These are phyloP conservation scores for Trichosporon coremiiforme DNA, from an alignment of 1,284 basidiomycete genomes.

Conservation along the genomic window DNA sequence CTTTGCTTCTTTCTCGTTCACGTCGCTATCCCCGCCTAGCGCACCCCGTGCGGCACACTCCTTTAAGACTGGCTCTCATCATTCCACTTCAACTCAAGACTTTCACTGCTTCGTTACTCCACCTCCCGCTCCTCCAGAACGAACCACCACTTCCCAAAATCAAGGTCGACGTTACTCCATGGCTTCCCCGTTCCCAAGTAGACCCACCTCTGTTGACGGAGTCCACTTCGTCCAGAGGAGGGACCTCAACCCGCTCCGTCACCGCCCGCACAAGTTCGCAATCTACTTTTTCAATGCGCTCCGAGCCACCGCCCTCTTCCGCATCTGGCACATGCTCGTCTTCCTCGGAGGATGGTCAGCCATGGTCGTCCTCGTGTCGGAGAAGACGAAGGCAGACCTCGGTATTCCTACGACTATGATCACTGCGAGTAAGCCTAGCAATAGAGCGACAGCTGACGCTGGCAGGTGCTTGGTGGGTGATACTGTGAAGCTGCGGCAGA, in stretches of 20 bases:
- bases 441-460: neutral
- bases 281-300: conserved; percentile 38
- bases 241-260: conserved; percentile 32
- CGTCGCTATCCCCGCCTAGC: neutral
- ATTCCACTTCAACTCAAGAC: neutral
- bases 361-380: conserved; percentile 44
- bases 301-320: conserved; percentile 44
- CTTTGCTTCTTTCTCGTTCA: neutral
- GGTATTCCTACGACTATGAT: conserved; percentile 48
- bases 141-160: neutral
- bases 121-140: neutral
- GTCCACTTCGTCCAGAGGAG: conserved; percentile 17
- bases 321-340: conserved; percentile 49
- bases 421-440: conserved; percentile 46
- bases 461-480: neutral
- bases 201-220: neutral
- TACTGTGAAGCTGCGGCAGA: neutral
- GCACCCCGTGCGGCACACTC: neutral
- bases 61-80: neutral
- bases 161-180: conserved; percentile 4
- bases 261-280: conserved; percentile 42
- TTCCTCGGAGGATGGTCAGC: conserved; percentile 50
- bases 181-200: neutral
- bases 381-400: conserved; percentile 40
- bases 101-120: neutral